phyloP scores from a whole-genome alignment of 1,284 basidiomycete genomes.

The Malassezia obtusa region DNA sequence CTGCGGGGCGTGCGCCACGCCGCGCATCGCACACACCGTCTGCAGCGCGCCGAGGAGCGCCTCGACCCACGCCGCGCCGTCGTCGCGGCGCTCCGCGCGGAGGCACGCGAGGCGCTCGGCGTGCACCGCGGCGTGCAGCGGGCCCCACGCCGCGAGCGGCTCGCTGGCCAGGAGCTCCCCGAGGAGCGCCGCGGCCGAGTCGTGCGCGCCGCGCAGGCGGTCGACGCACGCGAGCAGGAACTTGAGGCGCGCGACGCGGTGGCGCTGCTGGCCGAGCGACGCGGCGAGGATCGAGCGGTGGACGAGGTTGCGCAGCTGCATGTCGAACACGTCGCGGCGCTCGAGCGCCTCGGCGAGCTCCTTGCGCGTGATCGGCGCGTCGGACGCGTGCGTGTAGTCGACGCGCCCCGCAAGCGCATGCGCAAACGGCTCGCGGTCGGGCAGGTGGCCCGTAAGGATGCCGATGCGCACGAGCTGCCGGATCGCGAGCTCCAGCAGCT shows the following conservation, averaged over 20 bases:
- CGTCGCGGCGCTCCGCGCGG: background rate
- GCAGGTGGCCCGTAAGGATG: conserved; percentile 62
- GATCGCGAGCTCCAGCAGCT: conserved; percentile 69
- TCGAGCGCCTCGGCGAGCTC: conserved; percentile 13
- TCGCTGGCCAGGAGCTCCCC: background rate
- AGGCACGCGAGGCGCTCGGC: conserved; percentile 3
- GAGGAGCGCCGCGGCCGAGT: background rate
- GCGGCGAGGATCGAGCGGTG: conserved; percentile 5
- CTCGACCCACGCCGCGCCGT: background rate
- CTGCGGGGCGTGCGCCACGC: background rate
- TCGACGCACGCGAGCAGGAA: conserved; percentile 5
- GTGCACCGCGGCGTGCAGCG: background rate
- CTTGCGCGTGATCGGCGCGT: conserved; percentile 16
- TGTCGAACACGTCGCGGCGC: conserved; percentile 12
- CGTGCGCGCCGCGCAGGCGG: background rate
- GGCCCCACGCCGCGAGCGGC: background rate
- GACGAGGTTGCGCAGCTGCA: conserved; percentile 10
- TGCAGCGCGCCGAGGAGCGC: conserved; percentile 3
- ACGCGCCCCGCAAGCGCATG: background rate
- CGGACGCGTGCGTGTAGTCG: conserved; percentile 12
- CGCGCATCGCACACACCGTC: background rate
- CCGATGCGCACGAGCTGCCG: conserved; percentile 71
- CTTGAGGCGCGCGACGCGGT: conserved; percentile 1
- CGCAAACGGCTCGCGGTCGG: conserved; percentile 58
- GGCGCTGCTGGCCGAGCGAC: conserved; percentile 1